phyloP scores from a whole-genome alignment of 106 monocot species.

The Dendrobium chrysotoxum region DNA sequence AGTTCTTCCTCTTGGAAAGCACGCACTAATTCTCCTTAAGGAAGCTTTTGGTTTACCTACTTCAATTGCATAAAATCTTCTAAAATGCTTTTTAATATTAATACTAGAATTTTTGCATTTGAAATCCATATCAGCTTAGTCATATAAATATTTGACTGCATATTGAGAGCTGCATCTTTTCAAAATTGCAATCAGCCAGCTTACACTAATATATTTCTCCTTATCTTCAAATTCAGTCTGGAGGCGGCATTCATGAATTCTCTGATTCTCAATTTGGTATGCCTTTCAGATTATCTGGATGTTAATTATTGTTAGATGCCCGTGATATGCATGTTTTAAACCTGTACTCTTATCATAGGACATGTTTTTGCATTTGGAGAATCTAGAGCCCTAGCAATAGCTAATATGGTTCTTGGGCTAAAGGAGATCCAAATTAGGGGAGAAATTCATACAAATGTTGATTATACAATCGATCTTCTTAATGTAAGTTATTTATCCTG shows the following conservation, averaged over 20 bases:
- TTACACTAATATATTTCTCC: background rate
- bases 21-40: background rate
- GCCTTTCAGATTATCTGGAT: slow-evolving; percentile 6
- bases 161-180: background rate
- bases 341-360: slow-evolving; percentile 34
- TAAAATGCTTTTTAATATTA: background rate
- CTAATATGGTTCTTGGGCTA: slow-evolving; percentile 97
- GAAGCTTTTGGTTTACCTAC: background rate
- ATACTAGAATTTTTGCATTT: too few species aligned
- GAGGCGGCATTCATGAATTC: slow-evolving; percentile 98
- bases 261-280: slow-evolving; percentile 99
- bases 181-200: background rate
- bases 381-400: slow-evolving; percentile 87
- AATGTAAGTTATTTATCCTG: slow-evolving; percentile 48
- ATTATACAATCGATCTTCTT: slow-evolving; percentile 92
- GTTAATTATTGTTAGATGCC: slow-evolving; percentile 5
- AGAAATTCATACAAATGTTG: slow-evolving; percentile 97
- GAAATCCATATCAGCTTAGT: background rate
- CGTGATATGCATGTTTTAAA: slow-evolving; percentile 3
- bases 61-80: background rate
- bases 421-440: slow-evolving; percentile 97
- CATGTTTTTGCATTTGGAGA: slow-evolving; percentile 99
- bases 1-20: too few species aligned
- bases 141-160: background rate
- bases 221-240: slow-evolving; percentile 61